Evolutionary conservation across 2,329 filamentous ascomycete species (phyloP), one percentile per base, ranked within the genome.

Genomic region (Proliferodiscus dingleyae): DNA sequence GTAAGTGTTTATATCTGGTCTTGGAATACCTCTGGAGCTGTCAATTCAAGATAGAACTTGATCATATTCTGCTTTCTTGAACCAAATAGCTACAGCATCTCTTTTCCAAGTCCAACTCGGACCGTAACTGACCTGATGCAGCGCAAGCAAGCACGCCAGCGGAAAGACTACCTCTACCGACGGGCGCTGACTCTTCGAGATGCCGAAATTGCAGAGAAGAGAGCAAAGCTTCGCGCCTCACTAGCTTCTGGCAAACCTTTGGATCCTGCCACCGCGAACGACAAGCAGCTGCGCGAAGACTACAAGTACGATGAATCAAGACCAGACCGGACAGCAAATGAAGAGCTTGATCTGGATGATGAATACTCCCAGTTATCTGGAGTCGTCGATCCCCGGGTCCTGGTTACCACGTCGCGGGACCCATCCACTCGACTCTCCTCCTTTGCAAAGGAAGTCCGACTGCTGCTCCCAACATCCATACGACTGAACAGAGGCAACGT

Each of bases 361-460:
- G 91, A 97, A 69, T 97, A 96, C 65, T 81, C 85, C 19, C 82
- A 90, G 56, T 78, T 96, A 1, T 93, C 87, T n/a, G 93, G 93
- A 24, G 81, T 97, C 30, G 80, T 93, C 29, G 93, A 97, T 57
- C 89, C 91, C 5, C 78, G 90, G 43, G 83, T 95, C 3, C 77
- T 97, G 5, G 87, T 96, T 41, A 95, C 91, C 19, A 98, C 93
- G 3, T 93, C 87, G 37, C 80, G 93, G 61, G 86, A 91, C 55
- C 91, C 93, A 16, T 91, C 85, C 23, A 85, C 87, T 38, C 78
- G 93, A 43, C 74, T 98, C 7, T 78, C 81, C n/a, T 83, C 88
- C 0, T 98, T 98, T 62, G 85, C 89, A 23, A 97, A 98, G 65
- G 93, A 97, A 66, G 85, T 95, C 43, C 75, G 89, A 41, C 71